Evolutionary conservation across 257 asterid species (phyloP), one percentile per base, ranked within the genome.

Genomic region (Pogostemon cablin): DNA sequence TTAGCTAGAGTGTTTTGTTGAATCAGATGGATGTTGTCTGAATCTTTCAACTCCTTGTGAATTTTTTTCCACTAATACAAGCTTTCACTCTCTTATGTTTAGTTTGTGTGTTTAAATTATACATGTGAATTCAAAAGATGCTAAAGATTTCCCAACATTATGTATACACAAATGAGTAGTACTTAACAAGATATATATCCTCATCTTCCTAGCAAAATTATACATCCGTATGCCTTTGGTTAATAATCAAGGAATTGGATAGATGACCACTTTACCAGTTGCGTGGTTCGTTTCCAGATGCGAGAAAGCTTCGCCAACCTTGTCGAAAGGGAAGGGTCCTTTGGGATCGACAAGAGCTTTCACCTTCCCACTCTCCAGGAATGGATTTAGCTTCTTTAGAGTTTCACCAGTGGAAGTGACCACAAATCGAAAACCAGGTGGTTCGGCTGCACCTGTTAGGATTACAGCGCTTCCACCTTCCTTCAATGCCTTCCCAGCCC

Each of bases 381-480:
- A 90, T 0, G 97, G 93, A 63, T 87, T 90, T 7, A 93, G 85
- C 79, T 88, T 87, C 83, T 81, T 82, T 73, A 92, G 44, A 11
- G 76, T 72, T 50, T 84, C 93, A n/a, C 90, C 95, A 2, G 77
- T 88, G 10, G 97, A 90, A 20, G 98, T 90, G 8, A 90, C 90
- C 54, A 93, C 89, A 43, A 88, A 93, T 72, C 95, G 79, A 81
- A 92, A 90, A 9, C 93, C 97, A 0, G 98, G 98, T 1, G 98
- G 93, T 0, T 85, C 82, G 3, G 79, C 96, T 3, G 96, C 88
- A 9, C 98, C 98, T 0, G 97, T 87, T 61, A 92, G 78, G 49
- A 84, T 88, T 4, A 87, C 95, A 8, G 86, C 96, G 5, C 82
- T 90, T 9, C 97, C 98, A 0, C 97, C 98, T 86, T 87, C 96